Base-by-base conservation (phyloP, 371 early-diverging fungal genomes). In the Batkoa obscura region DNA sequence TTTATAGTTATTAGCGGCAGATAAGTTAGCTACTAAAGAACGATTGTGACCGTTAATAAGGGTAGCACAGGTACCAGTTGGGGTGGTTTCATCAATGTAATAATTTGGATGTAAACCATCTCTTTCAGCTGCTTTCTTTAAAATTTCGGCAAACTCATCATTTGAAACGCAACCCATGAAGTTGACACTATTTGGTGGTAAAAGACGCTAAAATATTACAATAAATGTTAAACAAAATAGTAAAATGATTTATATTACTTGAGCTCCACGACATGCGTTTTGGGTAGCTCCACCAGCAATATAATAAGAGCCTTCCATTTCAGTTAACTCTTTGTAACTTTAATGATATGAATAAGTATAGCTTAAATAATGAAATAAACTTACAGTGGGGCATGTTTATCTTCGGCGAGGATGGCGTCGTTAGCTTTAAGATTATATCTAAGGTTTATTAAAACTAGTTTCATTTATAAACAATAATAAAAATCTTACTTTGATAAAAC, bases 201-300 rank as follows among this genome's bases (percentile, higher is more conserved):
- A 75, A 41, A 90, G 67, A 71, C 82, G 86, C 76, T 83, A 57
- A n/a, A 15, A 6, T 1, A 55, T 8, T 10, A 54, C 2, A 15
- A 32, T 54, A 43, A 1, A 41, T 33, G 15, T 23, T 37, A n/a
- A 10, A 17, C 17, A 35, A 36, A 37, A n/a, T n/a, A n/a, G n/a
- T n/a, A n/a, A n/a, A n/a, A n/a, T n/a, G n/a, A n/a, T n/a, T 3
- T 38, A 46, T 8, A 0, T 45, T 64, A 64, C 66, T 52, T 83
- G 87, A 46, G 86, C 86, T 61, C 84, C 91, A 63, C 96, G 87
- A 51, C 87, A 76, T 47, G 91, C 75, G 81, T 96, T 96, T 69
- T 96, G 94, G 41, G 88, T 81, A 49, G 96, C 93, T 62, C 96
- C 94, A 53, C 96, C 96, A 58, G 94, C 93, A 66, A 90, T 85